Evolutionary conservation across 805 yeast genomes (phyloP).

Genomic region (Candida verbasci): DNA sequence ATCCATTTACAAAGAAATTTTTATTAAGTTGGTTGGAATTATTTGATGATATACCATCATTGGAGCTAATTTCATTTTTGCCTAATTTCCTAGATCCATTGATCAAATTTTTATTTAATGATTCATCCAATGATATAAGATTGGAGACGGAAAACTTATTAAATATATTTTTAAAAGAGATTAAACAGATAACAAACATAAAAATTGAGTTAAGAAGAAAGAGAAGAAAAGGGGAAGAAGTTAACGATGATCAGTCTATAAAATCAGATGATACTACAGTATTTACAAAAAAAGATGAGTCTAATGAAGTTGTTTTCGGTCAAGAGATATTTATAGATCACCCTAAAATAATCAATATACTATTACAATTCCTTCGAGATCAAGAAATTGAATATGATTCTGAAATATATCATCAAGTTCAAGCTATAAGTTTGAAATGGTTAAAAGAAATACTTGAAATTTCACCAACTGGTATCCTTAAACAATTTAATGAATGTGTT

Average conservation of each 20-base stretch:
- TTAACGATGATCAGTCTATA: conserved; percentile 19
- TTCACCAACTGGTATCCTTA: conserved; percentile 71
- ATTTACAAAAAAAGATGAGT: conserved; percentile 8
- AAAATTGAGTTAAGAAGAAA: conserved; percentile 32
- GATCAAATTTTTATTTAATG: conserved; percentile 67
- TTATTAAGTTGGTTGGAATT: conserved; percentile 90
- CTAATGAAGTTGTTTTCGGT: conserved; percentile 30
- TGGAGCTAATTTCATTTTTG: conserved; percentile 79
- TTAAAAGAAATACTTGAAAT: conserved; percentile 65
- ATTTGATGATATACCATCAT: conserved; percentile 88
- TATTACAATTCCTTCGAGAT: conserved; percentile 61
- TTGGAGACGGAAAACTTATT: conserved; percentile 77
- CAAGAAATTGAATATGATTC: conserved; percentile 33
- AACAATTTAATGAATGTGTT: conserved; percentile 70
- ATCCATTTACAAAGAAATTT: conserved; percentile 89
- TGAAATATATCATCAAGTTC: conserved; percentile 53
- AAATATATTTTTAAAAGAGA: conserved; percentile 73
- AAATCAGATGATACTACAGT: conserved; percentile 24
- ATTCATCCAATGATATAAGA: conserved; percentile 81
- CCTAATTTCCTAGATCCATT: conserved; percentile 88
- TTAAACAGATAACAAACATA: conserved; percentile 69
- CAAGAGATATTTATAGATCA: conserved; percentile 82
- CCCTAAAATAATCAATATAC: conserved; percentile 72
- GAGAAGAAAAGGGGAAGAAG: conserved; percentile 5
- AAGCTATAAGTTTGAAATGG: conserved; percentile 80